Percentiles rank a stretch among this genome's conserved stretches.
These are phyloP conservation scores for Teratosphaeriaceae sp. DNA, from an alignment of 2,329 filamentous ascomycete genomes.

Conservation along the genomic window DNA sequence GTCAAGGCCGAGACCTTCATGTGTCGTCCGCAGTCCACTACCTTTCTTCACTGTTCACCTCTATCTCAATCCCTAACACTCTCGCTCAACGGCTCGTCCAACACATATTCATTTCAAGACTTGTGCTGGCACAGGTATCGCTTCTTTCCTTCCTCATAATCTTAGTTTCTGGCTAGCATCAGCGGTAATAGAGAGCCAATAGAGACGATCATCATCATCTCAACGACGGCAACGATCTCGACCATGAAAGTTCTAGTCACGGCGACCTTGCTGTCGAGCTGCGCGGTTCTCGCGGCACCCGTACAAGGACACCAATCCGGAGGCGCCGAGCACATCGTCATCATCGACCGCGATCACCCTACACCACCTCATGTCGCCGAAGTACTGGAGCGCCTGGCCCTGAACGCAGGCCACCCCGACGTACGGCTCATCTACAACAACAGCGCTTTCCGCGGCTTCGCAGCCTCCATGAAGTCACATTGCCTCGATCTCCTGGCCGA, in stretches of 20 bases:
- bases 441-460: conserved; percentile 34
- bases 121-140: conserved; percentile 1
- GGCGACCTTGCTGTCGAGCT: conserved; percentile 2
- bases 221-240: too few relatives aligned
- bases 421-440: conserved; percentile 37
- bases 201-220: too few relatives aligned
- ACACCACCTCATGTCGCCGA: conserved; percentile 29
- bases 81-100: not conserved
- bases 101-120: not conserved
- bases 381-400: conserved; percentile 29
- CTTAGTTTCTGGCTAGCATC: too few relatives aligned
- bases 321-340: conserved; percentile 31
- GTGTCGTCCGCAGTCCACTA: too few relatives aligned
- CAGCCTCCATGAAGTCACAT: conserved; percentile 35
- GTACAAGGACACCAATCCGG: conserved; percentile 16
- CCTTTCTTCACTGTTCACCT: not conserved
- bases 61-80: not conserved
- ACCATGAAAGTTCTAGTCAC: conserved; percentile 3
- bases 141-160: too few relatives aligned
- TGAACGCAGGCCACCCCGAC: conserved; percentile 32
- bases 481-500: conserved; percentile 33
- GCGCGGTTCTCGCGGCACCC: conserved; percentile 7
- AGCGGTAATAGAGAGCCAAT: too few relatives aligned
- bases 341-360: conserved; percentile 29
- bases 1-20: too few relatives aligned